These are phyloP conservation scores for Trematosphaeria pertusa DNA, from an alignment of 2,329 filamentous ascomycete species.

Conservation along the genomic window DNA sequence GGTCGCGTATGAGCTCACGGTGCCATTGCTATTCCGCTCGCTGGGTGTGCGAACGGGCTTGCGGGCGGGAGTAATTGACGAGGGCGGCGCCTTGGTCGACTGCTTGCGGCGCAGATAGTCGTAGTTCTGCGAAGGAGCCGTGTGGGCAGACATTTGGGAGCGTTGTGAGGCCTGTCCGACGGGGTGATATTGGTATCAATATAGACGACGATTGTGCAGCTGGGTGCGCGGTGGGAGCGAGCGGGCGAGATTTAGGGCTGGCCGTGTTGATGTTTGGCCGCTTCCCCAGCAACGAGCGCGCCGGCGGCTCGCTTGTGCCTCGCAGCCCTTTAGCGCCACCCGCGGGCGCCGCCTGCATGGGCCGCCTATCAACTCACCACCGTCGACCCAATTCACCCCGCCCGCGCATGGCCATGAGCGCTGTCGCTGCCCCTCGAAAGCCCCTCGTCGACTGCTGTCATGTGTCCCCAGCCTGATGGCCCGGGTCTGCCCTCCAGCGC, in stretches of 20 bases:
- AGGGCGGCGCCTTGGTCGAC: constrained; percentile 49
- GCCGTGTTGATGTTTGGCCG: constrained; percentile 9
- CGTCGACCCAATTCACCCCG: background rate
- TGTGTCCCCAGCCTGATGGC: constrained; percentile 26
- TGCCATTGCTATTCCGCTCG: constrained; percentile 83
- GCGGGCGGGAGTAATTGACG: constrained; percentile 43
- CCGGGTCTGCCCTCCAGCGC: background rate
- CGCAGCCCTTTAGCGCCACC: no score
- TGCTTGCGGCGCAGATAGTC: constrained; percentile 66
- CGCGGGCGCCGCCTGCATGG: background rate
- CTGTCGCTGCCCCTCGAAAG: constrained; percentile 5
- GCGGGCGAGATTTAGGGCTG: constrained; percentile 5
- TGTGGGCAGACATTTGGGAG: constrained; percentile 31
- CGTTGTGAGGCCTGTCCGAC: background rate
- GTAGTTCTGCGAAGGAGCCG: constrained; percentile 54
- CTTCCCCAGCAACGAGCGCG: constrained; percentile 15
- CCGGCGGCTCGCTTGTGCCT: constrained; percentile 1
- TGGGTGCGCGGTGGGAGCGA: constrained; percentile 8
- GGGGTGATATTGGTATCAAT: constrained; percentile 5
- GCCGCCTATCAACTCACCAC: background rate
- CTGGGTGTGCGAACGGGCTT: constrained; percentile 61
- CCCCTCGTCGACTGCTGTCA: constrained; percentile 26
- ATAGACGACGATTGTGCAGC: background rate
- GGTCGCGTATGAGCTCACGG: constrained; percentile 84
- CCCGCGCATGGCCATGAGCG: constrained; percentile 21